Percentiles rank a stretch among this genome's conserved stretches.
Evolutionary conservation across 805 yeast genomes (phyloP).

Genomic region (Zygosaccharomyces pseudorouxii): DNA sequence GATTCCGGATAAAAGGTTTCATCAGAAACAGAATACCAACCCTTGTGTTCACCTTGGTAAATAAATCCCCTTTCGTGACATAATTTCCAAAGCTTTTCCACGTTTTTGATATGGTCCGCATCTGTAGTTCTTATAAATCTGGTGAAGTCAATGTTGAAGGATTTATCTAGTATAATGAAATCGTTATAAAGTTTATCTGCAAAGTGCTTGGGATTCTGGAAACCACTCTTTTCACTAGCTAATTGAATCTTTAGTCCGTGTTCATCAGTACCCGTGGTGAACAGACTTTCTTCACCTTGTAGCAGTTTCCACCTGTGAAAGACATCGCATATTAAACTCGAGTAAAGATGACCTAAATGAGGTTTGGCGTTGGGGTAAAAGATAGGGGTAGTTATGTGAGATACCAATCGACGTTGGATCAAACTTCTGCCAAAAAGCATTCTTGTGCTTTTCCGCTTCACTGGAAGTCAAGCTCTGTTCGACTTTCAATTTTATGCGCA

Average conservation of each 20-base stretch:
- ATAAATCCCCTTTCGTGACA: constrained; percentile 60
- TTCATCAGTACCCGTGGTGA: constrained; percentile 94
- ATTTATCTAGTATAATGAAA: constrained; percentile 60
- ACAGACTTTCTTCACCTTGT: constrained; percentile 42
- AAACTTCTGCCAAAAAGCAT: neutral
- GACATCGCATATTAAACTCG: constrained; percentile 80
- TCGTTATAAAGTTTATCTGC: constrained; percentile 65
- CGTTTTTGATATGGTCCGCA: constrained; percentile 64
- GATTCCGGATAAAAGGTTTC: constrained; percentile 88
- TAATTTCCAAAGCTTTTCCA: constrained; percentile 62
- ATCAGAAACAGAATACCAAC: constrained; percentile 94
- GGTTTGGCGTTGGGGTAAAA: constrained; percentile 95
- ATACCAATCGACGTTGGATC: constrained; percentile 7
- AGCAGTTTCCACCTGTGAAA: constrained; percentile 66
- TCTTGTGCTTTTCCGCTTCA: neutral
- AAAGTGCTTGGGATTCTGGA: constrained; percentile 54
- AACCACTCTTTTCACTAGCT: constrained; percentile 60
- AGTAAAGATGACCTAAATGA: constrained; percentile 88
- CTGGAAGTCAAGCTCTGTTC: neutral
- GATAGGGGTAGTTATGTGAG: constrained; percentile 81
- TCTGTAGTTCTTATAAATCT: constrained; percentile 92
- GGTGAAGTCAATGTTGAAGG: constrained; percentile 55
- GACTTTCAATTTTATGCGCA: no score
- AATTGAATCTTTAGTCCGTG: constrained; percentile 90
- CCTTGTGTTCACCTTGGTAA: constrained; percentile 77